Conservation (phyloP, 2,329 filamentous ascomycete species). For the Cladosporium sp. region DNA sequence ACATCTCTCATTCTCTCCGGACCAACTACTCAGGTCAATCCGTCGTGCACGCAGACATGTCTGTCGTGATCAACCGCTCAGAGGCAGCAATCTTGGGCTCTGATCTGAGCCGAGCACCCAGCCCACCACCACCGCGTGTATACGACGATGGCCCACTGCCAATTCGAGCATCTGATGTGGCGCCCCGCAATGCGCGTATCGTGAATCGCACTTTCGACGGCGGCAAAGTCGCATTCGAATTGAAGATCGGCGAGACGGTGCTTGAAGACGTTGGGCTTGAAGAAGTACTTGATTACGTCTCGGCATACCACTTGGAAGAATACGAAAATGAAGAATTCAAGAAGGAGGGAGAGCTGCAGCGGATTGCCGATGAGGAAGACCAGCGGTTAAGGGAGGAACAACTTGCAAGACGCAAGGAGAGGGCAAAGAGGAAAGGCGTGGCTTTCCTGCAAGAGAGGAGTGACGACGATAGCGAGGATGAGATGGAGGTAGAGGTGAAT, state of each 20-base stretch:
- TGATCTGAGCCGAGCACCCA: background rate
- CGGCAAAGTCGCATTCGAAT: constrained; percentile 21
- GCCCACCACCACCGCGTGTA: constrained; percentile 4
- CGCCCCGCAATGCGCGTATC: constrained; percentile 26
- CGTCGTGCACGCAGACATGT: no score
- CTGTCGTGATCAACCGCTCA: constrained; percentile 10
- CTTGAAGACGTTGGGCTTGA: constrained; percentile 25
- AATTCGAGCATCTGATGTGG: constrained; percentile 22
- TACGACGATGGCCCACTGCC: constrained; percentile 20
- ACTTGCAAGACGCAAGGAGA: constrained; percentile 13
- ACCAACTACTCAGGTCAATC: no score
- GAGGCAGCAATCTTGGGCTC: constrained; percentile 4
- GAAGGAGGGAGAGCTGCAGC: constrained; percentile 21
- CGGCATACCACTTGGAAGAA: constrained; percentile 29
- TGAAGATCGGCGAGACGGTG: constrained; percentile 25
- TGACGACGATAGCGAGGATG: constrained; percentile 14
- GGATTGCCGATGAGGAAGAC: constrained; percentile 21
- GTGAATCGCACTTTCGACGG: constrained; percentile 21
- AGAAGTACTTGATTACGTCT: constrained; percentile 32
- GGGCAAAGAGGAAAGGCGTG: constrained; percentile 19
- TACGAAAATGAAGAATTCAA: constrained; percentile 31
- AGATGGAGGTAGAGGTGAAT: constrained; percentile 4
- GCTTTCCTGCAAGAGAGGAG: constrained; percentile 13
- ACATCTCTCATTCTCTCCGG: background rate
- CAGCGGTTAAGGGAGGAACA: constrained; percentile 13